Base-by-base conservation (phyloP, 2,329 filamentous ascomycete genomes). In the Monilinia fructigena region DNA sequence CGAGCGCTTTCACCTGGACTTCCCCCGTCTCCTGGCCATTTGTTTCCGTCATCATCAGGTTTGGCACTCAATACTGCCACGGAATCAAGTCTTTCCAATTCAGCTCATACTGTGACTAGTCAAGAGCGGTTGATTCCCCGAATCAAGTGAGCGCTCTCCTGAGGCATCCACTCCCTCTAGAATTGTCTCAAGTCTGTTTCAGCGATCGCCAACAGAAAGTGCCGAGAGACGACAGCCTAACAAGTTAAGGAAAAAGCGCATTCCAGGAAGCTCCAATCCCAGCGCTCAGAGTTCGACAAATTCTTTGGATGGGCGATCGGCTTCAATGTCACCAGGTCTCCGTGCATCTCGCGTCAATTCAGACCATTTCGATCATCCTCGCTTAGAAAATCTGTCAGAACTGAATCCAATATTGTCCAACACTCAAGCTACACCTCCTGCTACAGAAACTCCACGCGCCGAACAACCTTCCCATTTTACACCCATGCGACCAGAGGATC, bases 201-300 rank as follows among this genome's bases (percentile, higher is more conserved):
- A 90, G 73, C 85, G 89, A 70, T 89, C 90, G 2, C 86, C 89
- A 0, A 83, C 83, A 0, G 85, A 86, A 53, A 83, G 81, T 18
- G 18, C 26, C 48, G 88, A 88, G 69, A 88, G 85, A 72, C 86
- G 91, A 55, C 89, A 89, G 75, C 92, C 93, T 0, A 97, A 97
- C 74, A 97, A 97, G 78, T 81, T 99, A 62, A 90, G 89, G 77
- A 98, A 98, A 82, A 97, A 88, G 69, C 75, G 80, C n/a, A 81
- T 90, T 65, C 89, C 91, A 0, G 89, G 87, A 53, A 92, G 91
- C 74, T 79, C 90, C 28, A 93, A 92, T 72, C 89, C 89, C 26
- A 97, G 94, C 75, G 93, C 94, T 0, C 93, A 97, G 70, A 97
- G 93, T 75, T 98, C 95, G 20, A 90, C 86, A 8, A 86, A 90